phyloP scores from a whole-genome alignment of 2,329 filamentous ascomycete genomes.

The Venturia nashicola region DNA sequence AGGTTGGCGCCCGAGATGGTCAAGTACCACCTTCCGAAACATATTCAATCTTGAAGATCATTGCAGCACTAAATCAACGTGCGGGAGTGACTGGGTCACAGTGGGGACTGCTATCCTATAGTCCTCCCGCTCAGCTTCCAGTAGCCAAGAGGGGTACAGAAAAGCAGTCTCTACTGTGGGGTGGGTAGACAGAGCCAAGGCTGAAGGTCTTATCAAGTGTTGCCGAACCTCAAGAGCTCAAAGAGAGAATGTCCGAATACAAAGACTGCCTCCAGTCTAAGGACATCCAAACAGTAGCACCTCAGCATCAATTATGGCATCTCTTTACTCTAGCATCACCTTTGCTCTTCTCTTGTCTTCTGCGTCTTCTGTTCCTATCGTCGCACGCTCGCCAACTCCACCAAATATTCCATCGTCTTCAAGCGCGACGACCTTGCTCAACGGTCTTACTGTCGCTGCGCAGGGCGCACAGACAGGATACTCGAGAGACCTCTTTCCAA shows the following conservation, averaged over 20 bases:
- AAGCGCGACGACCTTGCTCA: conserved; percentile 46
- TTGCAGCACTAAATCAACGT: neutral
- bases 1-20: neutral
- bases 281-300: too few relatives aligned
- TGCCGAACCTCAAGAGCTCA: neutral
- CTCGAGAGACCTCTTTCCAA: conserved; percentile 55
- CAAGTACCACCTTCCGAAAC: neutral
- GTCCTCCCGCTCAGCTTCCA: too few relatives aligned
- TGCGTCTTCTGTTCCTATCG: neutral
- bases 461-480: conserved; percentile 46
- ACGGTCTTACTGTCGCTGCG: conserved; percentile 43
- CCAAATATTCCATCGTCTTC: conserved; percentile 51
- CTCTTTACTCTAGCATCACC: neutral
- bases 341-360: neutral
- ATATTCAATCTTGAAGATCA: neutral
- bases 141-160: too few relatives aligned
- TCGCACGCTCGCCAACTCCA: conserved; percentile 23
- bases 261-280: neutral
- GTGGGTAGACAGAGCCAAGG: neutral
- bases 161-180: too few relatives aligned
- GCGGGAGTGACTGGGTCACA: neutral
- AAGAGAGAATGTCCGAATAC: neutral
- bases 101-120: too few relatives aligned
- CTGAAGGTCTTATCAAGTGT: neutral
- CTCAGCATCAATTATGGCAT: neutral